These are phyloP conservation scores for Aspergillus jensenii DNA, from an alignment of 2,329 filamentous ascomycete genomes.

Conservation along the genomic window DNA sequence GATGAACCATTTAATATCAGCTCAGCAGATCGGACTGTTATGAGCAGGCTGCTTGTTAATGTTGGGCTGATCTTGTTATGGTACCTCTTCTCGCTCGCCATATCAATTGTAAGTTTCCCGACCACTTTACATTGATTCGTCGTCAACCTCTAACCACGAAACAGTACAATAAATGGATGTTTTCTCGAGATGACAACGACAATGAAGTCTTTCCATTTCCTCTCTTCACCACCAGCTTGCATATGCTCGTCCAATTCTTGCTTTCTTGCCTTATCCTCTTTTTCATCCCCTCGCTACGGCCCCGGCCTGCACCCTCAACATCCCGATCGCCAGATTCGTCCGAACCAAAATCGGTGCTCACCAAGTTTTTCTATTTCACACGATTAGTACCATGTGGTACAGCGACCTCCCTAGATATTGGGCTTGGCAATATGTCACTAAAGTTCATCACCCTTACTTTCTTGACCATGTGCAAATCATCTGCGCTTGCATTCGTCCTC, in stretches of 20 bases:
- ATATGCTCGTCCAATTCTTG: conserved; percentile 92
- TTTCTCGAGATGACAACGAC: conserved; percentile 65
- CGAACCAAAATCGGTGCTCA: conserved; percentile 66
- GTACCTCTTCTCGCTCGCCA: conserved; percentile 90
- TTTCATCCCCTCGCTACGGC: conserved; percentile 78
- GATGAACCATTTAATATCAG: conserved; percentile 61
- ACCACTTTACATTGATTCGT: not conserved
- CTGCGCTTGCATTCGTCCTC: conserved; percentile 89
- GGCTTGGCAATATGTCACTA: conserved; percentile 89
- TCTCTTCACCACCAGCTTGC: conserved; percentile 88
- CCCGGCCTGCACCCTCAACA: conserved; percentile 45
- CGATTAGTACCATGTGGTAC: conserved; percentile 88
- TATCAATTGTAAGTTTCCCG: conserved; percentile 72
- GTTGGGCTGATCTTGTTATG: conserved; percentile 79
- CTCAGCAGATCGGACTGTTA: conserved; percentile 71
- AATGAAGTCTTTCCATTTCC: conserved; percentile 90
- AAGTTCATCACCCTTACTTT: conserved; percentile 97
- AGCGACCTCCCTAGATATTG: conserved; percentile 93
- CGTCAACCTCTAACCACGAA: not conserved
- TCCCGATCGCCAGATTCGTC: conserved; percentile 43
- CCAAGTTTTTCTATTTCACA: conserved; percentile 85
- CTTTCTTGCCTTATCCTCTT: conserved; percentile 77
- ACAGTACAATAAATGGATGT: conserved; percentile 99
- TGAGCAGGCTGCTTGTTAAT: conserved; percentile 71
- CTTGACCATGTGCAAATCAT: conserved; percentile 99